Percentiles rank a stretch among this genome's conserved stretches.
Evolutionary conservation across 257 asterid genomes (phyloP).

Genomic region (Ilex asprella): DNA sequence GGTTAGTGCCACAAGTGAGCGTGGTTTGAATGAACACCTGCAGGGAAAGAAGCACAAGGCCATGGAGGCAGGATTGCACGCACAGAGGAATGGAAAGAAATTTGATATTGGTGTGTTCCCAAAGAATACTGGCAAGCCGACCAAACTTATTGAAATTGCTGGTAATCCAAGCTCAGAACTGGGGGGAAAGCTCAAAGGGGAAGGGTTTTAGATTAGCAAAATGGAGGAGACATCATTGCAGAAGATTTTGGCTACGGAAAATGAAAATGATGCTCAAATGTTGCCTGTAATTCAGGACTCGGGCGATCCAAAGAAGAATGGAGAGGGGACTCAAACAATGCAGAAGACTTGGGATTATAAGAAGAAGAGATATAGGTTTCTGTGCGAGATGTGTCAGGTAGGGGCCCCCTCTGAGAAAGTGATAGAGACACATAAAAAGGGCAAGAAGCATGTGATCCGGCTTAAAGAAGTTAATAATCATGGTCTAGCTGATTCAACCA

Average conservation of each 20-base stretch:
- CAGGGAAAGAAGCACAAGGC: conserved; percentile 21
- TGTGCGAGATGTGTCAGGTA: conserved; percentile 53
- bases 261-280: background rate
- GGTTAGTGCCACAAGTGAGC: conserved; percentile 10
- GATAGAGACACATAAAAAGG: conserved; percentile 30
- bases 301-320: conserved; percentile 6
- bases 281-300: background rate
- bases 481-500: background rate
- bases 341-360: conserved; percentile 7
- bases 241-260: no score
- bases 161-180: conserved; percentile 4
- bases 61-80: conserved; percentile 27
- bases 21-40: conserved; percentile 15
- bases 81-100: conserved; percentile 10
- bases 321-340: conserved; percentile 4
- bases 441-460: conserved; percentile 40
- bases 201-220: conserved; percentile 11
- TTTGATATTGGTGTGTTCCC: conserved; percentile 28
- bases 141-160: background rate
- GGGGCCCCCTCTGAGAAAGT: conserved; percentile 16
- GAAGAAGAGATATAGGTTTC: conserved; percentile 17
- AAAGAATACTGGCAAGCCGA: conserved; percentile 16
- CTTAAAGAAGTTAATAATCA: conserved; percentile 3
- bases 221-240: background rate
- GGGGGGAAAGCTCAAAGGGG: conserved; percentile 9